These are phyloP conservation scores for Lagerstroemia speciosa DNA, from an alignment of 345 rosid genomes.

Conservation along the genomic window DNA sequence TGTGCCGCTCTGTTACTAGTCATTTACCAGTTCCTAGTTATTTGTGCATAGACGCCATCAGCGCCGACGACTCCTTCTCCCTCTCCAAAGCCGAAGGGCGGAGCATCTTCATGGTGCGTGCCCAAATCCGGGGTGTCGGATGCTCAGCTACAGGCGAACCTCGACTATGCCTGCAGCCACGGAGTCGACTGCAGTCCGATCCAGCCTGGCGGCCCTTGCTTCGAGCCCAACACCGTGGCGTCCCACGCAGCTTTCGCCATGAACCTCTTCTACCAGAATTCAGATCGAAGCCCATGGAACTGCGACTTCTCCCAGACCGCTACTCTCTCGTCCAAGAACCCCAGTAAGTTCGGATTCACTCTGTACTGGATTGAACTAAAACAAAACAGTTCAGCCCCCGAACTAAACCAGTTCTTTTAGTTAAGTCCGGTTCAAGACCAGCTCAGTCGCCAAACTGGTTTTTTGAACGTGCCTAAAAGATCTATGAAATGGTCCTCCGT, in stretches of 20 bases:
- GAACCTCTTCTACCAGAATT: conserved; percentile 67
- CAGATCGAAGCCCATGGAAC: conserved; percentile 31
- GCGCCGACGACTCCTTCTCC: conserved; percentile 27
- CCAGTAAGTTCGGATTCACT: conserved; percentile 58
- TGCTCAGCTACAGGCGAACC: conserved; percentile 51
- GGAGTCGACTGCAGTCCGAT: conserved; percentile 64
- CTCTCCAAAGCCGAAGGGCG: conserved; percentile 25
- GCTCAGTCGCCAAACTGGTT: background rate
- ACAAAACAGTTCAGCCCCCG: no score
- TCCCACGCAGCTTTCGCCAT: conserved; percentile 86
- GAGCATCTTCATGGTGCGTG: conserved; percentile 50
- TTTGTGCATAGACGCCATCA: conserved; percentile 2
- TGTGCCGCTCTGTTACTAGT: background rate
- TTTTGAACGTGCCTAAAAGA: background rate
- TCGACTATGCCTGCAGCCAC: conserved; percentile 78
- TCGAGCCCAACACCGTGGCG: conserved; percentile 56
- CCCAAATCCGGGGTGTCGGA: conserved; percentile 43
- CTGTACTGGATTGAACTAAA: no score
- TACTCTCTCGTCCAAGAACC: conserved; percentile 49
- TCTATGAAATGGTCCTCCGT: background rate
- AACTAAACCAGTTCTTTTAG: background rate
- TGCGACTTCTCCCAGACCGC: conserved; percentile 70
- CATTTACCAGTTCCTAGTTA: no score
- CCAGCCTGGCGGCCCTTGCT: conserved; percentile 83
- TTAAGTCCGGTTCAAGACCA: no score